Evolutionary conservation across 345 rosid species (phyloP).

Genomic region (Aquilaria sinensis): DNA sequence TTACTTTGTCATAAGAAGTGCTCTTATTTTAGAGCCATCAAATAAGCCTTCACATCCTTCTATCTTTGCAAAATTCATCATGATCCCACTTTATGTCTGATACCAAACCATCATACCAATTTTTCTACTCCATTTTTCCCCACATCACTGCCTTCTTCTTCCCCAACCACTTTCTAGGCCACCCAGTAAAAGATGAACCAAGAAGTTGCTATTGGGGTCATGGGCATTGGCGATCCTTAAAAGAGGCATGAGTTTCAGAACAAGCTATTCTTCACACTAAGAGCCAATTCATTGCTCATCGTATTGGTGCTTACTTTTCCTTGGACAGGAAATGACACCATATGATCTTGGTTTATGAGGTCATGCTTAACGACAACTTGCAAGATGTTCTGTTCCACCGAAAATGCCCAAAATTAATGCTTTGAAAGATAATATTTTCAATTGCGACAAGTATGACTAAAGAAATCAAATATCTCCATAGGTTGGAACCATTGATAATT

Average conservation of each 20-base stretch:
- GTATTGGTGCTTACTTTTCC: slow-evolving; percentile 71
- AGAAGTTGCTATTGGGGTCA: slow-evolving; percentile 70
- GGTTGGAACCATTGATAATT: slow-evolving; percentile 64
- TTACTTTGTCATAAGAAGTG: too few species aligned
- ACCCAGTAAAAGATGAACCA: slow-evolving; percentile 17
- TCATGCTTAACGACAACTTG: slow-evolving; percentile 42
- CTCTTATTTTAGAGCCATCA: too few species aligned
- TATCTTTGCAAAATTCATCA: slow-evolving; percentile 50
- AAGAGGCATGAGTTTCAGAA: slow-evolving; percentile 91
- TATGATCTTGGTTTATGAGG: slow-evolving; percentile 69
- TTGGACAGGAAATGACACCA: slow-evolving; percentile 52
- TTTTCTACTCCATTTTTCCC: slow-evolving; percentile 52
- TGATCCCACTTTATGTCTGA: slow-evolving; percentile 37
- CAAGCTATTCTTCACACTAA: slow-evolving; percentile 74
- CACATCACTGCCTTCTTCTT: slow-evolving; percentile 54
- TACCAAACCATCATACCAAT: slow-evolving; percentile 43
- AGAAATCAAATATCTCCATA: slow-evolving; percentile 67
- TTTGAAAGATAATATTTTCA: slow-evolving; percentile 53
- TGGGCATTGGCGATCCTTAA: slow-evolving; percentile 88
- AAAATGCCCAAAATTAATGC: slow-evolving; percentile 54
- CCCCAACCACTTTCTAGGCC: slow-evolving; percentile 48
- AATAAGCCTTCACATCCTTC: background rate
- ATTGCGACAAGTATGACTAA: slow-evolving; percentile 58
- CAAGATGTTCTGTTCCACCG: slow-evolving; percentile 43
- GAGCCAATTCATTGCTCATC: slow-evolving; percentile 44